Evolutionary conservation across 1,284 basidiomycete genomes (phyloP), one percentile per base, ranked within the genome.

Genomic region (Athelia psychrophila): DNA sequence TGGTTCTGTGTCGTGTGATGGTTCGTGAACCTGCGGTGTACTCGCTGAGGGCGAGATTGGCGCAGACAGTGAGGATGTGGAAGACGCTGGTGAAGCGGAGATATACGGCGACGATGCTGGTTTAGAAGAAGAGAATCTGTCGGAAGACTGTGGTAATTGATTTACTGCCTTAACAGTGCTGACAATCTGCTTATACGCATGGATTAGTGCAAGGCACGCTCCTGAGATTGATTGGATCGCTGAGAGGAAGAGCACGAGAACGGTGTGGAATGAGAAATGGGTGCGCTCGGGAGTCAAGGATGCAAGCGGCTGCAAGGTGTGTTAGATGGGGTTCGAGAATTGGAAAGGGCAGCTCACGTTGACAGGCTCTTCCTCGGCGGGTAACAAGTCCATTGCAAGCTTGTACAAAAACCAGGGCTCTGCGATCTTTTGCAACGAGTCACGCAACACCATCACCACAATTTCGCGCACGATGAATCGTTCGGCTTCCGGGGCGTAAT

Each of bases 401-500:
- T 77, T 83, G 48, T 92, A 79, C 36, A 93, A 77, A 64, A 92
- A 93, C 89, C 89, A 92, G 1, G 91, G 89, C 62, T 93, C 86
- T 4, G 82, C 79, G 36, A 93, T 65, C 56, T 79, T 82, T 23
- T 83, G 83, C 23, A 91, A 70, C 13, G 90, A 71, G 54, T 83
- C 83, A 48, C 77, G 74, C 54, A 89, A 67, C 18, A 93, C 65
- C 23, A 90, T 75, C 59, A 91, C 76, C 45, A 92, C 63, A 42
- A 93, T 75, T 69, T 94, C 92, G 49, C 91, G 80, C 25, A 91
- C 69, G 54, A 94, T 85, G 56, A 80, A 77, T 20, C 89, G 78
- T 67, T 93, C 88, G 2, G 81, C 70, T 46, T 90, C 84, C 3
- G 88, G 78, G 13, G 75, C 76, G 64, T 81, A 88, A 62, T 91